These are phyloP conservation scores for Ganoderma lingzhi DNA, from an alignment of 1,284 basidiomycete species.

Conservation along the genomic window DNA sequence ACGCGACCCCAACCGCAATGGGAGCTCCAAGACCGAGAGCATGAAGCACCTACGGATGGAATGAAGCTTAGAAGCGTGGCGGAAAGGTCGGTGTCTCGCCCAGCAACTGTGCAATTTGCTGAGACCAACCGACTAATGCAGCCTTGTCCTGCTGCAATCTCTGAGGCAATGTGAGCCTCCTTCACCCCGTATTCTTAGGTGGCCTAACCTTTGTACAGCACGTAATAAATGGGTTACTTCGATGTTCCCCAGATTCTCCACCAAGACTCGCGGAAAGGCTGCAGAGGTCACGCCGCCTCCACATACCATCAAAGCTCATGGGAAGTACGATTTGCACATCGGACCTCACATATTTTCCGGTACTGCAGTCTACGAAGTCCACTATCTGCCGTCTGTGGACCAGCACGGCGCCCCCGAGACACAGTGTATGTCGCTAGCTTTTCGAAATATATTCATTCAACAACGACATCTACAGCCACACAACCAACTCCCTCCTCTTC, in stretches of 20 bases:
- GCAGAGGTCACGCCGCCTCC: conserved; percentile 62
- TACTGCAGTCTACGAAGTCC: conserved; percentile 73
- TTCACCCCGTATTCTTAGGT: not conserved
- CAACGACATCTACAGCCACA: not conserved
- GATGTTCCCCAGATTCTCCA: conserved; percentile 78
- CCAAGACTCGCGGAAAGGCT: conserved; percentile 61
- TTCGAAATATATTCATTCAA: not conserved
- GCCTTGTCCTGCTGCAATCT: conserved; percentile 64
- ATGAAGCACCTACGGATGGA: conserved; percentile 41
- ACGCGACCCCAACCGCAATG: conserved; percentile 62
- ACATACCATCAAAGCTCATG: conserved; percentile 68
- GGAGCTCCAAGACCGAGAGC: conserved; percentile 56
- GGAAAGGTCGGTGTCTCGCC: conserved; percentile 58
- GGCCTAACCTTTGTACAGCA: conserved; percentile 49
- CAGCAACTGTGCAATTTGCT: not conserved
- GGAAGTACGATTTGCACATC: conserved; percentile 71
- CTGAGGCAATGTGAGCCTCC: conserved; percentile 68
- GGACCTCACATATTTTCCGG: conserved; percentile 76
- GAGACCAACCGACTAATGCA: conserved; percentile 11
- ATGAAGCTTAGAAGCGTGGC: conserved; percentile 52
- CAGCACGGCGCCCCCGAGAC: not conserved
- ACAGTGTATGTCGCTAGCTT: conserved; percentile 18
- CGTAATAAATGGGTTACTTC: conserved; percentile 71
- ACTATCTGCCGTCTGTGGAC: conserved; percentile 49
- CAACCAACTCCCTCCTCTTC: not conserved